Evolutionary conservation across 108 stramenopile species (phyloP).

Genomic region (Skeletonema tropicum): DNA sequence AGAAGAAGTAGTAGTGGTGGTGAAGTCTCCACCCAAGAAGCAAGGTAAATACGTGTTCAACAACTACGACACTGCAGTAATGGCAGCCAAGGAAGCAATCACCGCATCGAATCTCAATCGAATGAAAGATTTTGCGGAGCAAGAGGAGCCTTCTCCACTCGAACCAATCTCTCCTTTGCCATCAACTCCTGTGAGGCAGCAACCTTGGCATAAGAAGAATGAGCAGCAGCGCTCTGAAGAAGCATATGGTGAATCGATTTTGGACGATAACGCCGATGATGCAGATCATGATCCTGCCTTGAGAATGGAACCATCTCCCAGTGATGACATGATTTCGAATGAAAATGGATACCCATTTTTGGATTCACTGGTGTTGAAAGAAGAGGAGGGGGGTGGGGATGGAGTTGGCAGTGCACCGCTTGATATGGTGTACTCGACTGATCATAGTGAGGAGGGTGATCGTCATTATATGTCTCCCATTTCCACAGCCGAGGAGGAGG

Average conservation of each 20-base stretch:
- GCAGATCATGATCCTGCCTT: background rate
- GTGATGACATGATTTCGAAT: conserved; percentile 1
- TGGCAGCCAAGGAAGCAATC: conserved; percentile 53
- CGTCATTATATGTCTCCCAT: background rate
- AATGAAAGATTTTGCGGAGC: background rate
- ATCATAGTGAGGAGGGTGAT: conserved; percentile 1
- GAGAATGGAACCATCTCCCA: background rate
- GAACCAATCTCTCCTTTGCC: background rate
- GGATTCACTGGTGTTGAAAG: background rate
- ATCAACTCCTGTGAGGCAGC: background rate
- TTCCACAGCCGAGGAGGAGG: background rate
- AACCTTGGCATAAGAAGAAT: conserved; percentile 10
- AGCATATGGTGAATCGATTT: background rate
- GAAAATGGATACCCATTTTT: conserved; percentile 1
- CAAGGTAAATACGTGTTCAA: conserved; percentile 13
- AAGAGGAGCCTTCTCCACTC: conserved; percentile 4
- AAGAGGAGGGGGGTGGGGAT: background rate
- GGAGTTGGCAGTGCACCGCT: background rate
- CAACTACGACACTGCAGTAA: conserved; percentile 47
- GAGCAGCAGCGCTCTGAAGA: background rate
- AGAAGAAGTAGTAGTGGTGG: background rate
- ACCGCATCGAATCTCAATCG: conserved; percentile 40
- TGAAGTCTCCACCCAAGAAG: background rate
- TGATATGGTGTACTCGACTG: conserved; percentile 1
- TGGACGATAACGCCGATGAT: conserved; percentile 1